A percentile compares a stretch with the other conserved stretches of the same genome.
phyloP scores from a whole-genome alignment of 768 basidiomycete species.

The Hypholoma sublateritium region DNA sequence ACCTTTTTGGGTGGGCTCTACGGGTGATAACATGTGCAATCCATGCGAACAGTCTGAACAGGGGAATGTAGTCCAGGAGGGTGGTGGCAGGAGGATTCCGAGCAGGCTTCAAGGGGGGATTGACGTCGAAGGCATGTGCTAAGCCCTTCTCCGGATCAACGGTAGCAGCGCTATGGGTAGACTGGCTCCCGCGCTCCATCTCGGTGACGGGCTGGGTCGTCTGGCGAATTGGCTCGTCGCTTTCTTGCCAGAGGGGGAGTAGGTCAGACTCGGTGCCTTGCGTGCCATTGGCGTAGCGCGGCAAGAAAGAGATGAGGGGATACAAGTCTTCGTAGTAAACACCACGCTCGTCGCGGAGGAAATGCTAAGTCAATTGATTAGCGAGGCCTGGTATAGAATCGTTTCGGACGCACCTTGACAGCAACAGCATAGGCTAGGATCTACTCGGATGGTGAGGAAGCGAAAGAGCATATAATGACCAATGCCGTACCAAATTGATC shows the following conservation, averaged over 20 bases:
- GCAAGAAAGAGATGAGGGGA: conserved; percentile 66
- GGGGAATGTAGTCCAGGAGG: conserved; percentile 55
- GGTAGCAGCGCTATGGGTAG: neutral
- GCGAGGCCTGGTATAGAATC: neutral
- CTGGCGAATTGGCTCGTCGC: conserved; percentile 21
- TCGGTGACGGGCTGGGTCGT: conserved; percentile 14
- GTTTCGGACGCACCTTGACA: conserved; percentile 48
- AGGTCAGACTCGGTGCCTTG: conserved; percentile 36
- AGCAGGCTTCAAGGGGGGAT: conserved; percentile 44
- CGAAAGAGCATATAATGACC: neutral
- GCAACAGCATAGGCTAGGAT: conserved; percentile 68
- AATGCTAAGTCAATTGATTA: conserved; percentile 41
- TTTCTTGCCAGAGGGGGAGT: conserved; percentile 60
- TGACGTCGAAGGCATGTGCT: conserved; percentile 23
- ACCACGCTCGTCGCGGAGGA: conserved; percentile 67
- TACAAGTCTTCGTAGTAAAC: conserved; percentile 79
- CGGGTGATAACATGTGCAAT: conserved; percentile 15
- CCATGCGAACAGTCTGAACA: conserved; percentile 51
- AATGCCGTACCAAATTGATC: conserved; percentile 56
- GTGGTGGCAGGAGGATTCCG: conserved; percentile 55
- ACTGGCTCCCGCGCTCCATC: conserved; percentile 13
- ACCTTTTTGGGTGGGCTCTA: conserved; percentile 8
- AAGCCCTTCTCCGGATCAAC: conserved; percentile 35
- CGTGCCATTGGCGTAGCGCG: conserved; percentile 47
- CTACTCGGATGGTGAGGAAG: conserved; percentile 24